Percentiles rank a stretch among this genome's conserved stretches.
Evolutionary conservation across 225 moss, liverwort and hornwort genomes (phyloP).

Genomic region (Straminergon stramineum): DNA sequence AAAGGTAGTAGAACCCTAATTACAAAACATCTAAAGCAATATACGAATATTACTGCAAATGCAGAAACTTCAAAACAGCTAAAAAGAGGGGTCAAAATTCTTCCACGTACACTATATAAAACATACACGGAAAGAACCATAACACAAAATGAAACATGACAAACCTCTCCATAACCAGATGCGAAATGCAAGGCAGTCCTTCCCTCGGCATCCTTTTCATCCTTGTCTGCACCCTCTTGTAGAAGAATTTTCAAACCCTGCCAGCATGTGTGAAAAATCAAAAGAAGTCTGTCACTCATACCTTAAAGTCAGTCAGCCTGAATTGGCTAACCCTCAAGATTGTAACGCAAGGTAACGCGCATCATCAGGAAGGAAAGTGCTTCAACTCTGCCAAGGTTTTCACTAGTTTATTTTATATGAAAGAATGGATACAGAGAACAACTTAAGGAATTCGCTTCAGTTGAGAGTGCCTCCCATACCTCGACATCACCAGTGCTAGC

Average conservation of each 20-base stretch:
- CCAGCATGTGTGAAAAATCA: background rate
- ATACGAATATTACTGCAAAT: background rate
- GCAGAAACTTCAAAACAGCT: background rate
- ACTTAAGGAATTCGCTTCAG: background rate
- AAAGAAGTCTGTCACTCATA: background rate
- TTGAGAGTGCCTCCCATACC: conserved; percentile 20
- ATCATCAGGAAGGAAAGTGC: background rate
- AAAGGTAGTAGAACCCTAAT: background rate
- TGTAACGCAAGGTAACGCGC: background rate
- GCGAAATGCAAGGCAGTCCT: conserved; percentile 98
- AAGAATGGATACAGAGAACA: background rate
- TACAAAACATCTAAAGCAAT: background rate
- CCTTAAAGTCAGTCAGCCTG: background rate
- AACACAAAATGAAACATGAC: conserved; percentile 3
- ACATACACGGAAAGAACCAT: background rate
- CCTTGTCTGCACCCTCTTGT: conserved; percentile 88
- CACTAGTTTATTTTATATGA: background rate
- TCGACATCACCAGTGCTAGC: conserved; percentile 95
- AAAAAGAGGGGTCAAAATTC: background rate
- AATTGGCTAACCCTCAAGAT: background rate
- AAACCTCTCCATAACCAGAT: conserved; percentile 96
- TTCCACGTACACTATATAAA: background rate
- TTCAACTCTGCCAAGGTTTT: background rate
- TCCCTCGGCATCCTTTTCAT: conserved; percentile 93
- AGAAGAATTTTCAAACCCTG: conserved; percentile 82